Evolutionary conservation across 495 filamentous ascomycete genomes (phyloP).

Genomic region (Aspergillus cristatus): DNA sequence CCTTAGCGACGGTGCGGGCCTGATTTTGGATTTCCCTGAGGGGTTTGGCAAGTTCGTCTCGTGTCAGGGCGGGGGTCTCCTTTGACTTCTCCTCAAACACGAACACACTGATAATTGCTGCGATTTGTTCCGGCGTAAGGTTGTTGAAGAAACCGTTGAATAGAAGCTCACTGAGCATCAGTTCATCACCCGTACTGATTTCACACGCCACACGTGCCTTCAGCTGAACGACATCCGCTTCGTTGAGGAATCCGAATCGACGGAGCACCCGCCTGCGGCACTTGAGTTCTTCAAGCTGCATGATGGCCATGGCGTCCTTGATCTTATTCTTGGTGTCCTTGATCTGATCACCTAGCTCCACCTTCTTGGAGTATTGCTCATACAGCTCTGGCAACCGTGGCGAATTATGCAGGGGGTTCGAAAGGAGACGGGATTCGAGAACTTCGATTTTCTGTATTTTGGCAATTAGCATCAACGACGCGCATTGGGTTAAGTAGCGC

Average conservation of each 20-base stretch:
- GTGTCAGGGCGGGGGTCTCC: slow-evolving; percentile 49
- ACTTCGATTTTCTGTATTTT: slow-evolving; percentile 77
- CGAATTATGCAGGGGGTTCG: slow-evolving; percentile 84
- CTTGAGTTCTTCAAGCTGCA: slow-evolving; percentile 93
- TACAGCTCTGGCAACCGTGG: slow-evolving; percentile 73
- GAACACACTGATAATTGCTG: slow-evolving; percentile 80
- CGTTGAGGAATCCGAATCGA: slow-evolving; percentile 91
- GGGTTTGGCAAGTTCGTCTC: slow-evolving; percentile 77
- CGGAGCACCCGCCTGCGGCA: slow-evolving; percentile 92
- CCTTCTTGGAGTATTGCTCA: slow-evolving; percentile 72
- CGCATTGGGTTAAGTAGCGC: not conserved
- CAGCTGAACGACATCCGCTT: slow-evolving; percentile 84
- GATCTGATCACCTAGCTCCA: slow-evolving; percentile 64
- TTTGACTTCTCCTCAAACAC: slow-evolving; percentile 94
- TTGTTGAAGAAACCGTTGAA: slow-evolving; percentile 99
- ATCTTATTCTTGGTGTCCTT: slow-evolving; percentile 84
- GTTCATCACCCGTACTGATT: slow-evolving; percentile 87
- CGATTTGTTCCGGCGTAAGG: slow-evolving; percentile 74
- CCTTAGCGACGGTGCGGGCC: slow-evolving; percentile 79
- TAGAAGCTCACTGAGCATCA: slow-evolving; percentile 83
- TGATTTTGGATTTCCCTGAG: slow-evolving; percentile 76
- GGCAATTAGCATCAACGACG: slow-evolving; percentile 4
- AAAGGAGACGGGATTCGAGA: slow-evolving; percentile 79
- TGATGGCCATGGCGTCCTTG: slow-evolving; percentile 66
- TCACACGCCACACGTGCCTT: slow-evolving; percentile 96